These are phyloP conservation scores for Plectosphaerella cucumerina DNA, from an alignment of 2,329 filamentous ascomycete species.

Conservation along the genomic window DNA sequence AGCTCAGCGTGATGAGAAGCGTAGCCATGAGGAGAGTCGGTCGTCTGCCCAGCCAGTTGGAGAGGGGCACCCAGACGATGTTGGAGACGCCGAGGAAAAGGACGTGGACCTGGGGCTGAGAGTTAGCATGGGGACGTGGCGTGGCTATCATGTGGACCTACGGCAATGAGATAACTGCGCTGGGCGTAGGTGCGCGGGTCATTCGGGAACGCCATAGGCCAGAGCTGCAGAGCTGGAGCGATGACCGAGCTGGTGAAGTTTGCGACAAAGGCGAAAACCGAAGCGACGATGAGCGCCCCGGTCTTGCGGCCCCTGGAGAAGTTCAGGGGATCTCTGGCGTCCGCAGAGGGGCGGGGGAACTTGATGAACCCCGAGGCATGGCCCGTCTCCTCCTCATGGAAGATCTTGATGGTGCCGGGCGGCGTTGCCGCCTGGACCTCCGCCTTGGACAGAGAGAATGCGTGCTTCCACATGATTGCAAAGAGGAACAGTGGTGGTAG, in stretches of 20 bases:
- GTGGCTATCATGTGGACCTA: constrained; percentile 9
- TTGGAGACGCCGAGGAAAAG: constrained; percentile 28
- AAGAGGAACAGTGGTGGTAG: too few species aligned
- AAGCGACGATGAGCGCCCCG: constrained; percentile 18
- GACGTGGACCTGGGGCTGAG: constrained; percentile 21
- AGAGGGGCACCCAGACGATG: constrained; percentile 30
- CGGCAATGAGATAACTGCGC: constrained; percentile 25
- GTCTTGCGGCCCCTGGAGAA: constrained; percentile 27
- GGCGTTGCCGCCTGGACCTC: background rate
- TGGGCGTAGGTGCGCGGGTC: constrained; percentile 18
- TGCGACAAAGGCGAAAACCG: constrained; percentile 26
- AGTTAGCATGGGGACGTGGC: background rate
- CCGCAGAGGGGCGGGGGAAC: constrained; percentile 18
- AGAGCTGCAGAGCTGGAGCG: constrained; percentile 25
- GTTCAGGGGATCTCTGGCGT: constrained; percentile 31
- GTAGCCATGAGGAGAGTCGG: constrained; percentile 24
- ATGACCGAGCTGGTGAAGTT: constrained; percentile 27
- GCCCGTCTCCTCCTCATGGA: background rate
- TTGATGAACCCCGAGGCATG: constrained; percentile 9
- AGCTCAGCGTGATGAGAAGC: constrained; percentile 19
- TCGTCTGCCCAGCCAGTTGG: constrained; percentile 28
- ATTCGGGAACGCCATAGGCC: constrained; percentile 22
- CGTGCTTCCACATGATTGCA: background rate
- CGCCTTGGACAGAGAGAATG: background rate
- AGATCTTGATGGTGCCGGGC: background rate